Base-by-base conservation (phyloP, 306 rosid species). In the Alnus glutinosa region DNA sequence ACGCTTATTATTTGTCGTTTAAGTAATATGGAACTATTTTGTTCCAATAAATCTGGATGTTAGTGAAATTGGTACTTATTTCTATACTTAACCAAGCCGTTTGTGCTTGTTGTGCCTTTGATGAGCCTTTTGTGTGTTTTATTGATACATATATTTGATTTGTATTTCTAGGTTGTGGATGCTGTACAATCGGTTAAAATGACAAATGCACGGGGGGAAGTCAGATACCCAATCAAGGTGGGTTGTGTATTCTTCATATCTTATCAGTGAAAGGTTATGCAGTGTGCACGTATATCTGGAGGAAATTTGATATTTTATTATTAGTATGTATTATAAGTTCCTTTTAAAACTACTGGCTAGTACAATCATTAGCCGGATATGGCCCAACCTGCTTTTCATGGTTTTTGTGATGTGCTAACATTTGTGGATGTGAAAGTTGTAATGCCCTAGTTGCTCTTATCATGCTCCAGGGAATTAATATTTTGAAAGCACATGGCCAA, bases 401-500 rank as follows among this genome's bases (percentile, higher is more conserved):
- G 54, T 39, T 74, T 72, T 30, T 18, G 7, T 37, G 36, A 9
- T 42, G 13, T 28, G 23, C 28, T 70, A 70, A 32, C 39, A 19
- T 48, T 73, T 9, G 10, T 61, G 55, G 48, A 30, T 79, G 37
- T 9, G 39, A 18, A 72, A 36, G 44, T 48, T 61, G 36, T 13
- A 16, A 52, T 46, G 7, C 37, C 55, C 42, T 66, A 63, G 62
- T 62, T 75, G 66, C 67, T 54, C 36, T 77, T 42, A 42, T 77
- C 15, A 19, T 72, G 42, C 77, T 83, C 71, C 86, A 91, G 98
- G 99, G 96, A 75, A 93, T 93, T 75, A 95, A 93, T 85, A 77
- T 95, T 83, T 88, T 95, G 91, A 95, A 95, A 89, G 99, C 94
- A 79, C 99, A 95, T 81, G 99, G 99, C 62, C 85, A 95, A 83